Base-by-base conservation (phyloP, 495 filamentous ascomycete genomes). In the Aspergillus haitiensis region DNA sequence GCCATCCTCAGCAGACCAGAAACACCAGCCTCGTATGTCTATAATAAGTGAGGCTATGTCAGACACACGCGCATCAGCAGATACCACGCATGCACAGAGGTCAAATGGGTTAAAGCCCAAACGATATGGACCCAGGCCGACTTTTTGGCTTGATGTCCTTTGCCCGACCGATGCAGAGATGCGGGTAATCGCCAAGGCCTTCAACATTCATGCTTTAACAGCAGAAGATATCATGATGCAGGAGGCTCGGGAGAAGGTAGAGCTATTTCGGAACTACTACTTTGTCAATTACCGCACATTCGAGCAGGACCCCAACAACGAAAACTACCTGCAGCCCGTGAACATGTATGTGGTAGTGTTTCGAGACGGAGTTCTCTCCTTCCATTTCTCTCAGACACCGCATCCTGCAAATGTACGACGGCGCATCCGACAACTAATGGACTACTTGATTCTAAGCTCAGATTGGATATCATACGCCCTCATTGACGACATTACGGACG, bases 391-490 rank as follows among this genome's bases (percentile, higher is more conserved):
- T 27, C 85, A 92, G 70, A 94, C 90, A 1, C 94, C 93, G 2
- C 94, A 98, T 74, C 89, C 92, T 10, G 92, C 93, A 67, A 97
- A 98, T 67, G 94, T 98, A 27, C 90, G 94, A 21, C 84, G 93
- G 32, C 86, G 94, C 27, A 92, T 98, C 69, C 87, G 94, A 32
- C 94, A 98, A 70, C 80, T 98, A 49, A 89, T 89, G 67, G 95
- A 98, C 74, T 98, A 96, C 70, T 81, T 98, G 64, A 90, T 94
- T 63, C 79, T 97, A 7, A 92, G 87, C 60, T 91, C 93, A 0
- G 94, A 98, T 71, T 98, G 94, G 94, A 97, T 98, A 65, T 95
- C 91, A 12, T 98, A 98, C 64, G 94, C 92, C 34, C 84, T 98
- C 63, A 97, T 98, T 65, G 94, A 98, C 71, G 93, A 98, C 68